Base-by-base conservation (phyloP, 345 rosid species). In the Kandelia obovata region DNA sequence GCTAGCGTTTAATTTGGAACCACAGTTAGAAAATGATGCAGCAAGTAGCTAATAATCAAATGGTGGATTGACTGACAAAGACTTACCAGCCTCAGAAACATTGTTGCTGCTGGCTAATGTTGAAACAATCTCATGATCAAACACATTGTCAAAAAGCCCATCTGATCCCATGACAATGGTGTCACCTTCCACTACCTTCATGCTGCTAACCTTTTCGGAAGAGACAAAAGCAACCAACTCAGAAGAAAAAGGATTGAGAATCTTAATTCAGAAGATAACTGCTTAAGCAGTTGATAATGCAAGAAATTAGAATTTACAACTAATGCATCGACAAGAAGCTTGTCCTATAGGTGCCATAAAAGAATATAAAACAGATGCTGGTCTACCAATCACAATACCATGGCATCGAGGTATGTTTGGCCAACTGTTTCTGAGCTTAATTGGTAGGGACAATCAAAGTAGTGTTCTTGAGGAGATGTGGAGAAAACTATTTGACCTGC, bases 391-490 rank as follows among this genome's bases (percentile, higher is more conserved):
- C 43, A 64, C 17, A 77, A 65, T 89, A 93, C 96, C 90, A 81
- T 70, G 62, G 98, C 98, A 80, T 93, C 98, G 53, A 78, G 83
- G 81, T 84, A 88, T 11, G 97, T 91, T 81, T 91, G 97, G 66
- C 91, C 77, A 67, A 84, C 73, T 0, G 62, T 81, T 68, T 91
- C 96, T 6, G 96, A 94, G 85, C 97, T 94, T 62, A 89, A 73
- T 66, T 94, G 98, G 78, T 80, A 91, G 0, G 96, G 97, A 72
- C 96, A 94, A 76, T 94, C 91, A 74, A 94, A 94, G 71, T 85
- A 89, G 73, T 91, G 96, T 65, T 93, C 96, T 73, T 93, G 97
- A 8, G 89, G 91, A 66, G 88, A 77, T 11, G 98, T 84, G 17
- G 96, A 81, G 62, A 84, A 89, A 39, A 84, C 78, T 21, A 89